A percentile compares a stretch with the other conserved stretches of the same genome.
Evolutionary conservation across 108 stramenopile genomes (phyloP).

Genomic region (Chaetoceros tenuissimus): DNA sequence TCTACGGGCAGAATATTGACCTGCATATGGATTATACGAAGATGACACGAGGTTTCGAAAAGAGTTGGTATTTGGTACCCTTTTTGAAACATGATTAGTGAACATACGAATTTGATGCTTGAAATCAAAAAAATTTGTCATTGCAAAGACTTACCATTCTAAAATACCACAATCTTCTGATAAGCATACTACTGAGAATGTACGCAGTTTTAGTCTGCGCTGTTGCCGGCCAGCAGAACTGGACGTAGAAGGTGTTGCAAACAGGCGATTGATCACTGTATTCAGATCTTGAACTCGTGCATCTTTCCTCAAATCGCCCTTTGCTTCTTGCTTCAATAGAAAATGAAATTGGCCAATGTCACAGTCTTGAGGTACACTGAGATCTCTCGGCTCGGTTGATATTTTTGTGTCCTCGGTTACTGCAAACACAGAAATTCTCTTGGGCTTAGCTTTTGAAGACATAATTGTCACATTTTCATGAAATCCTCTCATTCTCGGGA

Average conservation of each 20-base stretch:
- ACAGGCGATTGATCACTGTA: conserved; percentile 92
- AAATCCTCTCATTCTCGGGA: conserved; percentile 77
- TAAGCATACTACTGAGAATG: conserved; percentile 95
- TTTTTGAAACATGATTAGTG: background rate
- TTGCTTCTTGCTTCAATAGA: conserved; percentile 95
- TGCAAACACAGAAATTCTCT: conserved; percentile 69
- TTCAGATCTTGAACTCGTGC: conserved; percentile 97
- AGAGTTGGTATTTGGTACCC: conserved; percentile 85
- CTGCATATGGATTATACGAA: conserved; percentile 81
- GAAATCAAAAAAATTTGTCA: background rate
- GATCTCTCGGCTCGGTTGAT: background rate
- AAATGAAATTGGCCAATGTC: conserved; percentile 86
- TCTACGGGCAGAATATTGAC: conserved; percentile 30
- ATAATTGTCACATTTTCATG: conserved; percentile 54
- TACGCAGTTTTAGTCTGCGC: conserved; percentile 78
- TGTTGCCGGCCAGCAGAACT: conserved; percentile 31
- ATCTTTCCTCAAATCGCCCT: conserved; percentile 98
- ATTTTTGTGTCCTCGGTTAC: conserved; percentile 19
- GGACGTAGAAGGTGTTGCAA: conserved; percentile 41
- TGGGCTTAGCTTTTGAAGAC: conserved; percentile 94
- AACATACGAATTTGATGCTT: background rate
- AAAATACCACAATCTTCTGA: conserved; percentile 97
- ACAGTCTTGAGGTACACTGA: conserved; percentile 2
- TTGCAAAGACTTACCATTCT: conserved; percentile 62
- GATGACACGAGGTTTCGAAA: conserved; percentile 64